These are phyloP conservation scores for Globisporangium nunn DNA, from an alignment of 352 stramenopile genomes.

Conservation along the genomic window DNA sequence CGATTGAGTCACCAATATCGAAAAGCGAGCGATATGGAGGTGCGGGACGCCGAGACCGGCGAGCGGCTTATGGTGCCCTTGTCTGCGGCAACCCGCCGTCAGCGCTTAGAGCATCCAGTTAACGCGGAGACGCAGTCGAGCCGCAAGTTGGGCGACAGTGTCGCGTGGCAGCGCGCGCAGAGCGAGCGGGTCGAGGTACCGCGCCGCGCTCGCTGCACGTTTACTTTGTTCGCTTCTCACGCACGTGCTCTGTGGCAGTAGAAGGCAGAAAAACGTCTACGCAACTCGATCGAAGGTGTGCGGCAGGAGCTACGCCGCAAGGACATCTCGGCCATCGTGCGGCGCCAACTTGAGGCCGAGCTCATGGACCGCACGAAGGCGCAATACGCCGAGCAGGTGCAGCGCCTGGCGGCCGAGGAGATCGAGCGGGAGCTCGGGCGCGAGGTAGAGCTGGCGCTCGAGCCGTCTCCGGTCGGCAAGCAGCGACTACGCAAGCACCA, in stretches of 20 bases:
- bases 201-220: too few species aligned
- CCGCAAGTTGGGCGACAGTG: slow-evolving; percentile 31
- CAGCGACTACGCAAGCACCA: slow-evolving; percentile 48
- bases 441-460: slow-evolving; percentile 42
- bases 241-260: slow-evolving; percentile 9
- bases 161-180: slow-evolving; percentile 51
- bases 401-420: slow-evolving; percentile 47
- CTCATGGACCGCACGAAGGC: slow-evolving; percentile 64
- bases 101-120: slow-evolving; percentile 2
- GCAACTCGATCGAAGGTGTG: slow-evolving; percentile 43
- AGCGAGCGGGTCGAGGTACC: slow-evolving; percentile 38
- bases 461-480: slow-evolving; percentile 29
- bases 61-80: slow-evolving; percentile 32
- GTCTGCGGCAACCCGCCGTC: background rate
- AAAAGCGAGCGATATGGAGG: slow-evolving; percentile 16
- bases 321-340: slow-evolving; percentile 25
- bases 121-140: slow-evolving; percentile 55
- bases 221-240: background rate
- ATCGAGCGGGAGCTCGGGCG: slow-evolving; percentile 55
- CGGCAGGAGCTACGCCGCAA: slow-evolving; percentile 36
- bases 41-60: slow-evolving; percentile 58
- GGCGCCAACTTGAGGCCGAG: slow-evolving; percentile 33
- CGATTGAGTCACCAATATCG: too few species aligned
- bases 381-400: slow-evolving; percentile 45
- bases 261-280: slow-evolving; percentile 43